Evolutionary conservation across 768 basidiomycete genomes (phyloP), one percentile per base, ranked within the genome.

Genomic region (Termitomyces sp.): DNA sequence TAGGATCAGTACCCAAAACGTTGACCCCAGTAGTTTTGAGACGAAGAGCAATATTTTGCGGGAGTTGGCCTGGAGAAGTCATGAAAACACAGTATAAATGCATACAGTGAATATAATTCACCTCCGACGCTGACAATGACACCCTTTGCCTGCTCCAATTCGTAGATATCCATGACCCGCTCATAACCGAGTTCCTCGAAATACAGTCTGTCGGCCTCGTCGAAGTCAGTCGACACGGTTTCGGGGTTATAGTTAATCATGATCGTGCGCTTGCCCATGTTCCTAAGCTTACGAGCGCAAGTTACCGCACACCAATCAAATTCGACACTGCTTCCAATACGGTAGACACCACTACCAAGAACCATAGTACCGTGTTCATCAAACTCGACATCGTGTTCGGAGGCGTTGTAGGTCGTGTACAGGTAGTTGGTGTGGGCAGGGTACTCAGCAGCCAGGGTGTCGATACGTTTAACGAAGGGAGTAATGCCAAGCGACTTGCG

Each of bases 231-330:
- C 7, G 95, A 98, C 39, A 98, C 97, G 3, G 97, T 99, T 74
- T 99, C 97, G 9, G 96, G 96, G 73, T 98, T 99, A 74, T 99
- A 99, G 78, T 99, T 99, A 81, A 99, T 82, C 96, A 98, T 98
- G 75, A 99, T 86, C 41, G 97, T 98, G 73, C 86, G 86, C 67
- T 90, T 88, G 69, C 95, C 94, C 83, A 94, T 91, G 60, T 89
- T 84, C 64, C 94, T 82, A 52, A 99, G 83, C 68, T 89, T 89
- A 56, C 97, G 81, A 13, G 94, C 94, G 69, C 95, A 98, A 1
- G 96, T 98, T 38, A 99, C 97, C n/a, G 97, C 96, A 69, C 97
- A 99, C 97, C 97, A 99, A 70, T 99, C 97, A 68, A 99, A 99
- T 77, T 99, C 97, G 66, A 99, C 97, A 60, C 91, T 94, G 70